These are phyloP conservation scores for Sindora glabra DNA, from an alignment of 306 rosid genomes.

Conservation along the genomic window DNA sequence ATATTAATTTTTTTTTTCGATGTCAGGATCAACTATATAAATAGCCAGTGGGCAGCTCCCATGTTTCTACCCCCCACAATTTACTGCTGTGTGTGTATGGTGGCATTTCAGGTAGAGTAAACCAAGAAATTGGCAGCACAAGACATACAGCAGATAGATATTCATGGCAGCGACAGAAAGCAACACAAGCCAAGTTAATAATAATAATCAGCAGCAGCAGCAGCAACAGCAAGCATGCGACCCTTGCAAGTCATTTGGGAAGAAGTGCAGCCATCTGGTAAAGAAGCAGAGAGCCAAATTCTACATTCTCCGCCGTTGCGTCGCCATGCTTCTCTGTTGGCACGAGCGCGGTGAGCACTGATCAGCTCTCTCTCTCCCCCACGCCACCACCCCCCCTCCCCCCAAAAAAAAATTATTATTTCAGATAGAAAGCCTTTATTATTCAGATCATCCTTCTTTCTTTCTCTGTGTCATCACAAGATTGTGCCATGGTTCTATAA, in stretches of 20 bases:
- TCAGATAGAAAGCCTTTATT: too few relatives aligned
- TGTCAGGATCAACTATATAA: slow-evolving; percentile 11
- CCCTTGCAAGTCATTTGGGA: slow-evolving; percentile 53
- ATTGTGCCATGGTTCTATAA: slow-evolving; percentile 15
- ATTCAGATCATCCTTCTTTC: too few relatives aligned
- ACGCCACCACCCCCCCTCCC: too few relatives aligned
- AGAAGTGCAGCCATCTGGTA: slow-evolving; percentile 58
- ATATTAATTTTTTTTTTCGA: too few relatives aligned
- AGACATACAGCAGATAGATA: slow-evolving; percentile 9
- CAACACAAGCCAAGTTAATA: slow-evolving; percentile 20
- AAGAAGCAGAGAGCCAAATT: slow-evolving; percentile 80
- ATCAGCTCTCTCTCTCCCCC: too few relatives aligned
- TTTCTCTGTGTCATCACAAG: background rate
- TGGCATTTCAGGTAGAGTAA: slow-evolving; percentile 7
- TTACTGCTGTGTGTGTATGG: slow-evolving; percentile 19
- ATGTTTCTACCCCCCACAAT: slow-evolving; percentile 15
- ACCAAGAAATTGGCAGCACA: too few relatives aligned
- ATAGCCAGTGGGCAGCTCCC: slow-evolving; percentile 7
- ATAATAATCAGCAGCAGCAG: too few relatives aligned
- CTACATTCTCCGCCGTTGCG: slow-evolving; percentile 83
- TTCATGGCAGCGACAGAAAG: slow-evolving; percentile 44
- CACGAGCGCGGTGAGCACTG: slow-evolving; percentile 52
- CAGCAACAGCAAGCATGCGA: slow-evolving; percentile 39
- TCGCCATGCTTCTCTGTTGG: slow-evolving; percentile 77
- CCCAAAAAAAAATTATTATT: too few relatives aligned